Evolutionary conservation across 1,139 yeast species (phyloP).

Genomic region (Schwanniomyces etchellsii): DNA sequence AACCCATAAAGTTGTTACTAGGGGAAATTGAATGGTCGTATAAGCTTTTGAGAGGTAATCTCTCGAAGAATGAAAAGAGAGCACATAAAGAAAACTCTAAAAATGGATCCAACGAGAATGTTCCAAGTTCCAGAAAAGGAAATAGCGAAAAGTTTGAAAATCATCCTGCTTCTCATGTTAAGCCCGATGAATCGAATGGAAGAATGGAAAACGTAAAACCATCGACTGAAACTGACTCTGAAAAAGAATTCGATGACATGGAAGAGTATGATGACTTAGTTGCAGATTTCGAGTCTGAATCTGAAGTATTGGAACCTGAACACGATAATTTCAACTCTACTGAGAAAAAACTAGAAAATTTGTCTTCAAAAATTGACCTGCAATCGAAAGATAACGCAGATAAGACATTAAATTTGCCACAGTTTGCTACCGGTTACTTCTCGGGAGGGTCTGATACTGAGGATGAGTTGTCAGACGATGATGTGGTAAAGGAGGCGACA

Average conservation of each 20-base stretch:
- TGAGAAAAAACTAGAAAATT: neutral
- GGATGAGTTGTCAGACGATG: constrained; percentile 48
- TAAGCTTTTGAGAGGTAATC: constrained; percentile 54
- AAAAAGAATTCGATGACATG: constrained; percentile 12
- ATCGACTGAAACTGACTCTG: constrained; percentile 13
- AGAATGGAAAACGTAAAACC: constrained; percentile 11
- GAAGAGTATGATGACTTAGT: neutral
- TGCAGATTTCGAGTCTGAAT: neutral
- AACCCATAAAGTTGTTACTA: constrained; percentile 41
- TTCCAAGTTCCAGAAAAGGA: too few species aligned
- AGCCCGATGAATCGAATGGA: neutral
- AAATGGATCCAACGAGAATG: neutral
- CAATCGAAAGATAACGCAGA: neutral
- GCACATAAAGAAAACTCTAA: constrained; percentile 20
- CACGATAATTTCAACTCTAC: neutral
- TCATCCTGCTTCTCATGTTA: neutral
- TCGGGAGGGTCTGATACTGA: constrained; percentile 76
- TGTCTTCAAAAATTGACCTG: neutral
- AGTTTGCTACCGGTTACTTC: constrained; percentile 68
- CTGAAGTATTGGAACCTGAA: neutral
- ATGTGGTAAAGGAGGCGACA: constrained; percentile 51
- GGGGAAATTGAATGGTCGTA: constrained; percentile 53
- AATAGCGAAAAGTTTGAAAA: neutral
- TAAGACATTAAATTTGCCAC: constrained; percentile 45
- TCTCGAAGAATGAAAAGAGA: constrained; percentile 36